These are phyloP conservation scores for Pugionium dolabratum DNA, from an alignment of 345 rosid genomes.

Conservation along the genomic window DNA sequence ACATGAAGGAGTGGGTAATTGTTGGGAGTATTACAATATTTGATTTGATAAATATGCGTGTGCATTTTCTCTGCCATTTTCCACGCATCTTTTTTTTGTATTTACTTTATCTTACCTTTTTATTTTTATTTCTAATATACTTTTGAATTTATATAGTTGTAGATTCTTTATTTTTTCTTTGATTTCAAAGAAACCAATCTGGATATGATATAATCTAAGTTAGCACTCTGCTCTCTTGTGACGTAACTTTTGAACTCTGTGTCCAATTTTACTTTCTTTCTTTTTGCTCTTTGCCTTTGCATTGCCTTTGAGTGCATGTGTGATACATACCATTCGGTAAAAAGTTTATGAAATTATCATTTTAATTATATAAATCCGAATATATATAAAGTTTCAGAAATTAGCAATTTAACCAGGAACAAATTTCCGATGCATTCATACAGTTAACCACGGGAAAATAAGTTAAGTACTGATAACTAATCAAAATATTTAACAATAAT, in stretches of 20 bases:
- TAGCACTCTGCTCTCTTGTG: constrained; percentile 3
- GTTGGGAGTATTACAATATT: constrained; percentile 30
- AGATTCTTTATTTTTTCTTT: background rate
- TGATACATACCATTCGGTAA: background rate
- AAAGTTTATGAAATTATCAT: background rate
- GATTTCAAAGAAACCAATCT: background rate
- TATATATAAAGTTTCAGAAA: too few species aligned
- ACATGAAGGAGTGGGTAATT: constrained; percentile 37
- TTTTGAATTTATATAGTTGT: too few species aligned
- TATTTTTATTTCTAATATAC: too few species aligned
- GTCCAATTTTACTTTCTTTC: background rate
- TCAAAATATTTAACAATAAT: too few species aligned
- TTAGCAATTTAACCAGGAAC: background rate
- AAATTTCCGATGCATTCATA: background rate
- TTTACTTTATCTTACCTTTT: background rate
- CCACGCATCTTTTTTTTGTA: background rate
- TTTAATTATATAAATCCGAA: background rate
- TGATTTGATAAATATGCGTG: constrained; percentile 15
- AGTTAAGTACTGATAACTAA: background rate
- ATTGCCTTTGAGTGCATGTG: background rate
- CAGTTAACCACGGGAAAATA: background rate
- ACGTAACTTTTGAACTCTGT: background rate
- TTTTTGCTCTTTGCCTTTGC: background rate
- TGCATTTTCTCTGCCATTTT: constrained; percentile 18
- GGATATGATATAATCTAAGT: constrained; percentile 1